A percentile compares a stretch with the other conserved stretches of the same genome.
These are phyloP conservation scores for Neocatenulostroma microsporum DNA, from an alignment of 2,329 filamentous ascomycete species.

Conservation along the genomic window DNA sequence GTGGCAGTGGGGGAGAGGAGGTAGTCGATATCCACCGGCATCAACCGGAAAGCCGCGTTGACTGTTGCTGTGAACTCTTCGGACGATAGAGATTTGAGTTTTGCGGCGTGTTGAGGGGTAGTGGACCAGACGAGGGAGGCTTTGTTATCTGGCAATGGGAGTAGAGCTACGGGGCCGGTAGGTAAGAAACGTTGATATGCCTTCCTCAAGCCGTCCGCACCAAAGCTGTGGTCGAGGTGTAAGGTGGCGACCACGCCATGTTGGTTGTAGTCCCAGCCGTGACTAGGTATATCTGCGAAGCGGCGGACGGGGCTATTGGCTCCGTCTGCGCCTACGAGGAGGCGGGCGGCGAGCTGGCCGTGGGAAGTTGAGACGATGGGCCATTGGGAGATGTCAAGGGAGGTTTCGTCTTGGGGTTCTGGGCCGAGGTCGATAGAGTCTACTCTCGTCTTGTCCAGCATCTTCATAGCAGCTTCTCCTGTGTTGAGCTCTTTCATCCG, in stretches of 20 bases:
- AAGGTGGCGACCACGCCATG: slow-evolving; percentile 90
- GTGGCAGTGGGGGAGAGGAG: slow-evolving; percentile 56
- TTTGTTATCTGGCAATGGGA: slow-evolving; percentile 75
- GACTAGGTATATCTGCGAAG: slow-evolving; percentile 77
- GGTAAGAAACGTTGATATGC: slow-evolving; percentile 96
- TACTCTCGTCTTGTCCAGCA: slow-evolving; percentile 71
- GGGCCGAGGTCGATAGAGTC: slow-evolving; percentile 70
- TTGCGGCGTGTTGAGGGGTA: slow-evolving; percentile 67
- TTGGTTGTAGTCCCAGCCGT: slow-evolving; percentile 88
- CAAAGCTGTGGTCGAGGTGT: slow-evolving; percentile 44
- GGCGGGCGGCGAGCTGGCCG: slow-evolving; percentile 64
- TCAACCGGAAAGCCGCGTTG: slow-evolving; percentile 84
- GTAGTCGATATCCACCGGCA: slow-evolving; percentile 70
- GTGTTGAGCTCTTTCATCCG: slow-evolving; percentile 22
- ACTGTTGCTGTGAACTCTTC: slow-evolving; percentile 77
- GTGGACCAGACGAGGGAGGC: slow-evolving; percentile 94
- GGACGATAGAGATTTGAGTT: slow-evolving; percentile 66
- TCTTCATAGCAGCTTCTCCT: slow-evolving; percentile 56
- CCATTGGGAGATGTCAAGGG: slow-evolving; percentile 76
- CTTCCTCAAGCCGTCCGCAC: slow-evolving; percentile 46
- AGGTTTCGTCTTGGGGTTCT: slow-evolving; percentile 42
- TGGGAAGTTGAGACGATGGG: slow-evolving; percentile 66
- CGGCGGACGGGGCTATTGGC: slow-evolving; percentile 87
- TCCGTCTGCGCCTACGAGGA: slow-evolving; percentile 88
- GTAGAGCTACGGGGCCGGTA: slow-evolving; percentile 80